Evolutionary conservation across 768 basidiomycete species (phyloP).

Genomic region (Hebeloma cylindrosporum): DNA sequence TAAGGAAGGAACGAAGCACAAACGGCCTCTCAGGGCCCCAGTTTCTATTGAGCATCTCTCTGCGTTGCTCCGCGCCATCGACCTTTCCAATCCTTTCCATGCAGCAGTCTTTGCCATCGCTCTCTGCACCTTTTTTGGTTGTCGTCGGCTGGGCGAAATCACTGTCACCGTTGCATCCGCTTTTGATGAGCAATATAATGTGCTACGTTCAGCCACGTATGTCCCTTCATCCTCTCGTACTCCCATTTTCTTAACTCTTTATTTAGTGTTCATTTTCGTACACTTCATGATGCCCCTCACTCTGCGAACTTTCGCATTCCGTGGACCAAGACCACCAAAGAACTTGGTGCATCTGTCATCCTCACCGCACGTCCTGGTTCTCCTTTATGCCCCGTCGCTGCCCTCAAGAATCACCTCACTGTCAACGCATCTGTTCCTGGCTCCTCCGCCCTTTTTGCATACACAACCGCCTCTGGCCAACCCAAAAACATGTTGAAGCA

Average conservation of each 20-base stretch:
- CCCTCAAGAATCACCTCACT: conserved; percentile 7
- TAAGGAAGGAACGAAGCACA: conserved; percentile 22
- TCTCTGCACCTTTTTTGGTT: conserved; percentile 35
- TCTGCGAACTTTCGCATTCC: conserved; percentile 28
- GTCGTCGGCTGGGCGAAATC: conserved; percentile 28
- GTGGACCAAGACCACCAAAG: conserved; percentile 32
- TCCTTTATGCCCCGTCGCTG: conserved; percentile 5
- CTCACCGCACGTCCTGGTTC: conserved; percentile 11
- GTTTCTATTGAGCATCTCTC: conserved; percentile 36
- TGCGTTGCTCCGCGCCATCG: conserved; percentile 20
- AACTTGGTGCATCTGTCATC: conserved; percentile 10
- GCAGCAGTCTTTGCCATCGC: conserved; percentile 38
- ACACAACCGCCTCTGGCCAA: background rate
- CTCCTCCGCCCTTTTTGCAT: conserved; percentile 13
- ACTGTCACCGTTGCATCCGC: conserved; percentile 12
- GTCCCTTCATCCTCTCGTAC: no score
- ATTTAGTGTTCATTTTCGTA: background rate
- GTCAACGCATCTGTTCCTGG: background rate
- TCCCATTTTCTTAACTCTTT: no score
- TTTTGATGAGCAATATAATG: background rate
- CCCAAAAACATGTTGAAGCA: conserved; percentile 6
- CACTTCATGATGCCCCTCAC: conserved; percentile 1
- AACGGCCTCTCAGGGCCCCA: conserved; percentile 25
- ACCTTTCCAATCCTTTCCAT: conserved; percentile 26
- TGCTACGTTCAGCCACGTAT: background rate